A percentile compares a stretch with the other conserved stretches of the same genome.
Conservation (phyloP, 2,329 filamentous ascomycete species). For the Hyphodiscus sp. region DNA sequence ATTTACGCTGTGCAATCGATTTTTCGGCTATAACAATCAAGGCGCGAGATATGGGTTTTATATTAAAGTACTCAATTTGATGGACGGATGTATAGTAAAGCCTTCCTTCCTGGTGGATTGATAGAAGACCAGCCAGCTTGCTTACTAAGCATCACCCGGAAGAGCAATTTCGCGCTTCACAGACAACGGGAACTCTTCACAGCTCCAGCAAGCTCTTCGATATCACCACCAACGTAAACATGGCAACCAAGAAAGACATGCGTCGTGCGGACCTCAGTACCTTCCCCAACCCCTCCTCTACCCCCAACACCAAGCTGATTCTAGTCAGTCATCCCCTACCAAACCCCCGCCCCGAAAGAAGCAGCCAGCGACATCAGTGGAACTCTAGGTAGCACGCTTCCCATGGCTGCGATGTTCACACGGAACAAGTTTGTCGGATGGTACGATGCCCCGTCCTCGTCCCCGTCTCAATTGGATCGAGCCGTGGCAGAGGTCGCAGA, state of each 20-base stretch:
- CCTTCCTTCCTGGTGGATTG: too few relatives aligned
- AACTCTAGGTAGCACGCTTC: conserved; percentile 69
- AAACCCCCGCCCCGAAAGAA: conserved; percentile 63
- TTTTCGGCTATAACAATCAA: too few relatives aligned
- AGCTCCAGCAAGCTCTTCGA: not conserved
- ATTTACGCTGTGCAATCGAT: too few relatives aligned
- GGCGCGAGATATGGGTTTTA: too few relatives aligned
- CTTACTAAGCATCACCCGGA: not conserved
- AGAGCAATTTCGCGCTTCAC: not conserved
- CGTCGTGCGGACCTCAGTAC: conserved; percentile 66
- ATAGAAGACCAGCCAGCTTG: too few relatives aligned
- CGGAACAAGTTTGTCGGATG: conserved; percentile 75
- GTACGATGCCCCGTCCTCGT: conserved; percentile 34
- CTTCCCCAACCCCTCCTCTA: conserved; percentile 23
- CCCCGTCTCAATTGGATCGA: too few relatives aligned
- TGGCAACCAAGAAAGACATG: conserved; percentile 72
- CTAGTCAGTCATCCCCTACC: conserved; percentile 74
- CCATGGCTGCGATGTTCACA: conserved; percentile 94
- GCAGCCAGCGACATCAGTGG: conserved; percentile 63
- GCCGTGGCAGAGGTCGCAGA: not conserved
- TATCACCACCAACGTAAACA: conserved; percentile 28
- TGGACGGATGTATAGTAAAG: too few relatives aligned
- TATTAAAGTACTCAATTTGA: too few relatives aligned
- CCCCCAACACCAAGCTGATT: conserved; percentile 1
- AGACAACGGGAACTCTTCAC: not conserved